Evolutionary conservation across 2,329 filamentous ascomycete genomes (phyloP).

Genomic region (Bipolaris cookei): DNA sequence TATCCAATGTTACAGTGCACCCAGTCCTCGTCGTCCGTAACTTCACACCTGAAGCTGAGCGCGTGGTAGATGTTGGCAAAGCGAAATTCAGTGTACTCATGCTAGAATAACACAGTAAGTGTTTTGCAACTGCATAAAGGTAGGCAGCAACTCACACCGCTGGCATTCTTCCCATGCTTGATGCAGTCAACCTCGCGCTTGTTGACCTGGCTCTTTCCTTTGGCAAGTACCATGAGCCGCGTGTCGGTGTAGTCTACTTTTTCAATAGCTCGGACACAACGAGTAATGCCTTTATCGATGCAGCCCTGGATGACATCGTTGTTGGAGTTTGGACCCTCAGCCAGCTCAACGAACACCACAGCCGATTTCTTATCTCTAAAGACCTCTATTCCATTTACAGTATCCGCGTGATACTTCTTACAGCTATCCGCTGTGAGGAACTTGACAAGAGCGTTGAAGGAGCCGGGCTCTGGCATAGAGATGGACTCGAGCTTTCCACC

Average conservation of each 20-base stretch:
- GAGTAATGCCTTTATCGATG: constrained; percentile 51
- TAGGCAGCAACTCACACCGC: constrained; percentile 47
- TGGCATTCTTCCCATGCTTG: constrained; percentile 49
- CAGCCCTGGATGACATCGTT: constrained; percentile 52
- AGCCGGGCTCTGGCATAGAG: constrained; percentile 31
- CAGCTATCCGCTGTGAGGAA: constrained; percentile 46
- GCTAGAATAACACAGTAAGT: constrained; percentile 38
- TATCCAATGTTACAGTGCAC: constrained; percentile 55
- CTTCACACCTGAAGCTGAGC: constrained; percentile 51
- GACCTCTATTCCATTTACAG: constrained; percentile 43
- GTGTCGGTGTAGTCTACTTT: constrained; percentile 50
- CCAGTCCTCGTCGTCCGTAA: constrained; percentile 54
- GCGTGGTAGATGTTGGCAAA: constrained; percentile 57
- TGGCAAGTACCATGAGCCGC: constrained; percentile 49
- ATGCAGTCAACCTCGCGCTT: constrained; percentile 56
- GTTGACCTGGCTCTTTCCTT: constrained; percentile 36
- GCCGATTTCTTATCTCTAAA: constrained; percentile 26
- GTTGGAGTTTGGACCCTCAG: constrained; percentile 38
- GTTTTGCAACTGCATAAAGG: neutral
- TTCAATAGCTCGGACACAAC: constrained; percentile 55
- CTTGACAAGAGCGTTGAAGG: constrained; percentile 35
- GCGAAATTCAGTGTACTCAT: constrained; percentile 55
- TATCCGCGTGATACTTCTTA: constrained; percentile 42
- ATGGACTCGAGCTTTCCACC: constrained; percentile 46
- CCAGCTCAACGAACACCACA: constrained; percentile 39